Conservation (phyloP, 2,329 filamentous ascomycete genomes). For the Colletotrichum cordylinicola region DNA sequence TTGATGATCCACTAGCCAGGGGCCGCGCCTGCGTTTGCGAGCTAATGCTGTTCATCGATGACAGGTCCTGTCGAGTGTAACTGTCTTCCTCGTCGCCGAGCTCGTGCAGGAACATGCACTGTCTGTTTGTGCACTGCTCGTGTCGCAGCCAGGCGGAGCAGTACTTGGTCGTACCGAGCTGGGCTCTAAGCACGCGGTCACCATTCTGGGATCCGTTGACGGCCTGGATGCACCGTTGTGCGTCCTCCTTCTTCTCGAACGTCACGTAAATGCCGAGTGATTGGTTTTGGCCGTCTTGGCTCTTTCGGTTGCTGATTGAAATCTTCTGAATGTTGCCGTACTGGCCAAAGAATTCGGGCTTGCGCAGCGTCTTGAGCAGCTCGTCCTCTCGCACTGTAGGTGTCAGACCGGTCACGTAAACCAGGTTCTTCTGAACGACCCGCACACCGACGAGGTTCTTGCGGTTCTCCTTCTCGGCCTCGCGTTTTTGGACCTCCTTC, state of each 20-base stretch:
- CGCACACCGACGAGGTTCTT: constrained; percentile 95
- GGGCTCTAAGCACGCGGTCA: constrained; percentile 81
- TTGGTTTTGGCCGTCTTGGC: constrained; percentile 75
- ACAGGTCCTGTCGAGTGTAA: constrained; percentile 92
- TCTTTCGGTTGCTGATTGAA: constrained; percentile 95
- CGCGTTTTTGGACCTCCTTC: constrained; percentile 94
- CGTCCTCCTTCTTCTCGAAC: constrained; percentile 90
- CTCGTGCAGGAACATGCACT: constrained; percentile 98
- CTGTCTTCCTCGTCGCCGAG: constrained; percentile 98
- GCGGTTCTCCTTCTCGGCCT: constrained; percentile 92
- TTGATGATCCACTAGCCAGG: constrained; percentile 36
- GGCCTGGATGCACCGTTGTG: constrained; percentile 85
- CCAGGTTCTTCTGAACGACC: constrained; percentile 97
- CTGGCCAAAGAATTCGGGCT: constrained; percentile 94
- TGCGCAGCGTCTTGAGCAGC: constrained; percentile 86
- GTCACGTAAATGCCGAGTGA: constrained; percentile 99
- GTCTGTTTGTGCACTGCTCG: constrained; percentile 92
- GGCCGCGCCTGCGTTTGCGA: constrained; percentile 76
- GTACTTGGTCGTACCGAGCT: constrained; percentile 93
- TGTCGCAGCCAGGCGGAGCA: constrained; percentile 96
- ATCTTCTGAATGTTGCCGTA: constrained; percentile 99
- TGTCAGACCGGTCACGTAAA: constrained; percentile 95
- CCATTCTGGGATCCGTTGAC: constrained; percentile 94
- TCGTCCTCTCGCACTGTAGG: constrained; percentile 93
- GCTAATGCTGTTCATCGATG: constrained; percentile 89